Percentiles rank a stretch among this genome's conserved stretches.
Evolutionary conservation across 1,284 basidiomycete species (phyloP).

Genomic region (Waitea zeae): DNA sequence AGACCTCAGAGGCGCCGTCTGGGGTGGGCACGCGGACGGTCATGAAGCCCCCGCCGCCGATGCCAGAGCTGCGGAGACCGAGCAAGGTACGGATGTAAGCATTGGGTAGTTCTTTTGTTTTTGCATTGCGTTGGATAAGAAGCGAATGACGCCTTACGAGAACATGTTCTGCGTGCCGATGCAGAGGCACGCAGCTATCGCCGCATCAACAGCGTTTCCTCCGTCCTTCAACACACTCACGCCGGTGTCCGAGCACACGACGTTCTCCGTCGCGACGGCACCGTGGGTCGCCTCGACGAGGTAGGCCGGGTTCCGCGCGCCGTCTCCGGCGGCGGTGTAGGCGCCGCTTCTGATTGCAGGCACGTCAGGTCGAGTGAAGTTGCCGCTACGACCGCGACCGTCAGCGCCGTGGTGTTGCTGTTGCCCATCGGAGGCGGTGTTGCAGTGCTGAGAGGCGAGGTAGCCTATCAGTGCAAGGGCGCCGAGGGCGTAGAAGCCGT

Average conservation of each 20-base stretch:
- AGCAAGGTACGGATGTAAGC: slow-evolving; percentile 3
- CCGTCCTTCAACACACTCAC: slow-evolving; percentile 62
- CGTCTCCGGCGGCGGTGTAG: slow-evolving; percentile 5
- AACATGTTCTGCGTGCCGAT: slow-evolving; percentile 83
- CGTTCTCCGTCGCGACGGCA: slow-evolving; percentile 80
- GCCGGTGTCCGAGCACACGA: slow-evolving; percentile 71
- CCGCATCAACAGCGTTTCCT: slow-evolving; percentile 85
- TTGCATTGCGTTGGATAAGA: background rate
- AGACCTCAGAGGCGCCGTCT: slow-evolving; percentile 35
- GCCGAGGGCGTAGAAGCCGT: too few species aligned
- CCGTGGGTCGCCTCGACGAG: slow-evolving; percentile 57
- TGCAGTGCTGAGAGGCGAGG: too few species aligned
- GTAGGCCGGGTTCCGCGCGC: slow-evolving; percentile 55
- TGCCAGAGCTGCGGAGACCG: slow-evolving; percentile 40
- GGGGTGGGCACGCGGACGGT: slow-evolving; percentile 57
- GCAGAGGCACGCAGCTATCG: slow-evolving; percentile 68
- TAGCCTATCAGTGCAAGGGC: too few species aligned
- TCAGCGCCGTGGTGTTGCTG: too few species aligned
- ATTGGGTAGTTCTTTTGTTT: too few species aligned
- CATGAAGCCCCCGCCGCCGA: slow-evolving; percentile 90
- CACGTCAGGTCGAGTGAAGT: background rate
- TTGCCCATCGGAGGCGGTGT: too few species aligned
- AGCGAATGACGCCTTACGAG: slow-evolving; percentile 30
- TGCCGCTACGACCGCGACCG: too few species aligned
- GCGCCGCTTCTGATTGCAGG: background rate